Conservation (phyloP, 106 monocot species). For the Agapanthus africanus region DNA sequence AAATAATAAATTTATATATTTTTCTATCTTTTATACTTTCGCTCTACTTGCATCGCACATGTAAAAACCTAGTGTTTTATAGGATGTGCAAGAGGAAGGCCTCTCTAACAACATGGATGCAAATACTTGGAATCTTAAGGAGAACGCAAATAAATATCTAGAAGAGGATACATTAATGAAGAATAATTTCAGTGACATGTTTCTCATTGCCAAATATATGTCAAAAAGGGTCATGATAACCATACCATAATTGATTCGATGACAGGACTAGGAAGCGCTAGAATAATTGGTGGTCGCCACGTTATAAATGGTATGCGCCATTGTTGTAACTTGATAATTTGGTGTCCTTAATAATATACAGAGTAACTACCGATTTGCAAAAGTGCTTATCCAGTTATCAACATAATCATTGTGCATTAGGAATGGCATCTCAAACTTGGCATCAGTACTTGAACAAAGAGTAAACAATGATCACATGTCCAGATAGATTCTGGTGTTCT, state of each 20-base stretch:
- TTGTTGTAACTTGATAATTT: not conserved
- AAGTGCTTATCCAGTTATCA: not conserved
- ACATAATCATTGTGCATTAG: not conserved
- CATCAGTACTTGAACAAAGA: not conserved
- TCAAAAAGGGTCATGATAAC: not conserved
- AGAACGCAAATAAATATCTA: too few species aligned
- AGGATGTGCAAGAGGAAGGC: too few species aligned
- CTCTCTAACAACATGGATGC: not conserved
- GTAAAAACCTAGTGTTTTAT: too few species aligned
- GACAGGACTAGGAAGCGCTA: not conserved
- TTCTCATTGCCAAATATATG: not conserved
- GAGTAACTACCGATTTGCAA: not conserved
- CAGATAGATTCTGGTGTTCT: not conserved
- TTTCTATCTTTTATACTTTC: too few species aligned
- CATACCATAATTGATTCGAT: not conserved
- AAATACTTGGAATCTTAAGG: not conserved
- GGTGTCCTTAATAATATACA: not conserved
- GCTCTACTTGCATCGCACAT: too few species aligned
- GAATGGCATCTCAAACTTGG: not conserved
- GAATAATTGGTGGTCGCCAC: too few species aligned
- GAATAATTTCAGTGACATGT: not conserved
- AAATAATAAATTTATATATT: too few species aligned
- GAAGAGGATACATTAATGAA: not conserved
- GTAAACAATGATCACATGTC: not conserved
- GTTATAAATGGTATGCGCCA: not conserved